Conservation (phyloP, 768 basidiomycete species). For the Termitomyces sp. region DNA sequence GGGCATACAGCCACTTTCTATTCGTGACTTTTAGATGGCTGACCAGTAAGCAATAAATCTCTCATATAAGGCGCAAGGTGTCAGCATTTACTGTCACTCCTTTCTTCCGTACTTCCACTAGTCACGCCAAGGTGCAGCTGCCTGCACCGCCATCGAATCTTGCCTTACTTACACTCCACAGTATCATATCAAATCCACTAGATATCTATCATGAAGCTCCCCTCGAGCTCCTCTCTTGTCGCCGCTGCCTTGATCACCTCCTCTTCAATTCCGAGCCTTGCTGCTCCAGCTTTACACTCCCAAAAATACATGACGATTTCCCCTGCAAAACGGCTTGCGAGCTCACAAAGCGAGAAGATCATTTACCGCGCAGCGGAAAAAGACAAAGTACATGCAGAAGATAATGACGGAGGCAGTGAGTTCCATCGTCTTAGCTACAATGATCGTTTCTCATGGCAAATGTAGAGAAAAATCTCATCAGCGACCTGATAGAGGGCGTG, state of each 20-base stretch:
- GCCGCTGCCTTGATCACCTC: conserved; percentile 45
- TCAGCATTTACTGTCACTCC: conserved; percentile 5
- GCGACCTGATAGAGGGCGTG: neutral
- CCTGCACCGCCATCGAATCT: neutral
- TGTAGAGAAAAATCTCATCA: neutral
- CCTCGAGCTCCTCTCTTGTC: conserved; percentile 42
- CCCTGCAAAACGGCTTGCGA: conserved; percentile 15
- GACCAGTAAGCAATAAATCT: neutral
- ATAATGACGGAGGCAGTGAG: neutral
- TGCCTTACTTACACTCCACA: neutral
- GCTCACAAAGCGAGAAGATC: conserved; percentile 10
- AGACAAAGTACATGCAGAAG: conserved; percentile 1
- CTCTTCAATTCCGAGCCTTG: conserved; percentile 40
- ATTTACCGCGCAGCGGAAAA: conserved; percentile 1
- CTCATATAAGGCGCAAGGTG: conserved; percentile 1
- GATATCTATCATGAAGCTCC: conserved; percentile 33
- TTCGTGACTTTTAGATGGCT: neutral
- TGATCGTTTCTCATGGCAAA: neutral
- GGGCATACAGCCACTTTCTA: too few species aligned
- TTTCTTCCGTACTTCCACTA: conserved; percentile 9
- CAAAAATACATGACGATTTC: conserved; percentile 20
- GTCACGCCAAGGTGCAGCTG: neutral
- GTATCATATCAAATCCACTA: neutral
- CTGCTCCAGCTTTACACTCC: conserved; percentile 31
- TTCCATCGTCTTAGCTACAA: neutral